phyloP scores from a whole-genome alignment of 192 early-diverging fungal genomes.

The Entomortierella parvispora region DNA sequence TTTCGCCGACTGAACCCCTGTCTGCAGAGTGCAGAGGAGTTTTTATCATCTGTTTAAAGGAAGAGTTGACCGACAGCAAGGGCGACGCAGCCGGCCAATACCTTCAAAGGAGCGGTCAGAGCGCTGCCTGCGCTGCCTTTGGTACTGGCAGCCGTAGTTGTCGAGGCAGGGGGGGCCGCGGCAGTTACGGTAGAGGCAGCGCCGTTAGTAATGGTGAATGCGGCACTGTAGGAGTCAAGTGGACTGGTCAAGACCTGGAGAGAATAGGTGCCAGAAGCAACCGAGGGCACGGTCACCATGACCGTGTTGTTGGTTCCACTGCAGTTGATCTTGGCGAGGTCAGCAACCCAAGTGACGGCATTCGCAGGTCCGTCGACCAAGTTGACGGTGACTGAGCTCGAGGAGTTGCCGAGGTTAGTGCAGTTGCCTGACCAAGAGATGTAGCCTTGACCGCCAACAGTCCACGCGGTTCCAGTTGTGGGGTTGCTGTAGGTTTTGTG shows the following conservation, averaged over 20 bases:
- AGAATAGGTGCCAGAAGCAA: conserved; percentile 14
- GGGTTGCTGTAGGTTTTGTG: conserved; percentile 31
- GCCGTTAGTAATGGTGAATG: conserved; percentile 14
- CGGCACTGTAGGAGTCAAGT: conserved; percentile 11
- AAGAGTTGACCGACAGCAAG: conserved; percentile 17
- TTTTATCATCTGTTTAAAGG: conserved; percentile 11
- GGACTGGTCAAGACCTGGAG: conserved; percentile 29
- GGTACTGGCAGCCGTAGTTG: background rate
- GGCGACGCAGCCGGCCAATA: conserved; percentile 3
- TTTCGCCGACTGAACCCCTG: background rate
- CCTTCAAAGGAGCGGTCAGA: conserved; percentile 10
- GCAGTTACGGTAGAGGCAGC: background rate
- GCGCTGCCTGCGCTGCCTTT: background rate
- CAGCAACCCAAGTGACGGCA: conserved; percentile 8
- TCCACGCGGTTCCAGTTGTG: conserved; percentile 15
- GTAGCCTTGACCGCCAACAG: background rate
- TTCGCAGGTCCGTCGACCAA: conserved; percentile 21
- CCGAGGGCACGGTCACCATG: conserved; percentile 2
- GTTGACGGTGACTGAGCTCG: conserved; percentile 8
- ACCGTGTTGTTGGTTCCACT: background rate
- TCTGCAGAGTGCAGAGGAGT: background rate
- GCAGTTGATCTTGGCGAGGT: conserved; percentile 24
- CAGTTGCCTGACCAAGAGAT: conserved; percentile 33
- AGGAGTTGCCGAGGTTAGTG: conserved; percentile 9
- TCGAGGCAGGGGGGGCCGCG: background rate